Evolutionary conservation across 352 stramenopile species (phyloP).

Genomic region (Phytophthora agathidicida): DNA sequence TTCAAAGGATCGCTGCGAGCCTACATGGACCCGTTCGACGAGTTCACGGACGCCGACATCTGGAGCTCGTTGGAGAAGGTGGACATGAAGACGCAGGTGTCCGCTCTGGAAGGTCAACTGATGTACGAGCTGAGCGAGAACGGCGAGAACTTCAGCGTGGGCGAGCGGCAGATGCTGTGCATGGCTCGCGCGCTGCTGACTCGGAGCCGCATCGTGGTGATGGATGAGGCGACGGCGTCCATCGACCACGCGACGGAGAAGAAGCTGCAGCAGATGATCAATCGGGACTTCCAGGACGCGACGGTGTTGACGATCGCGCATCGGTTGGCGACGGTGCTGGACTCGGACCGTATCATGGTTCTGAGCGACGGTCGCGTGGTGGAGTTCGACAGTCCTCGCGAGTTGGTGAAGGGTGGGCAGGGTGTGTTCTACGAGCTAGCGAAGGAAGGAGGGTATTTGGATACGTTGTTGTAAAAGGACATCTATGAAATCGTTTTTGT

Average conservation of each 20-base stretch:
- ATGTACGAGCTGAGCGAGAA: constrained; percentile 52
- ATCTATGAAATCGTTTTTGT: too few relatives aligned
- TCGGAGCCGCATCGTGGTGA: constrained; percentile 87
- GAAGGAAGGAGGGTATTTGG: constrained; percentile 19
- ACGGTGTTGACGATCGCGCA: constrained; percentile 95
- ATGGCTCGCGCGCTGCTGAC: constrained; percentile 90
- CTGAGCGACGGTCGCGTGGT: constrained; percentile 82
- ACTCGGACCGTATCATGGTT: constrained; percentile 79
- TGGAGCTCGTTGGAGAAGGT: constrained; percentile 69
- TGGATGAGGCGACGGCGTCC: constrained; percentile 87
- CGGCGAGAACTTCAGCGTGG: constrained; percentile 50
- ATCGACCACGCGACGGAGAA: constrained; percentile 44
- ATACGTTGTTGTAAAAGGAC: too few relatives aligned
- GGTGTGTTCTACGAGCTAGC: constrained; percentile 28
- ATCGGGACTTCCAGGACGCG: constrained; percentile 75
- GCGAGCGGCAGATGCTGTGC: constrained; percentile 92
- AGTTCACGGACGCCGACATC: constrained; percentile 79
- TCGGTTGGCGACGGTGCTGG: constrained; percentile 55
- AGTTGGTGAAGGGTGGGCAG: constrained; percentile 5
- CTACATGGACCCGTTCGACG: constrained; percentile 89
- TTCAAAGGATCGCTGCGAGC: constrained; percentile 86
- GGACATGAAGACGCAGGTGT: constrained; percentile 55
- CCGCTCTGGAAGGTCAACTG: constrained; percentile 22
- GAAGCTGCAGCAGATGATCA: constrained; percentile 49
- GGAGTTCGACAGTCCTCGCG: constrained; percentile 82